Evolutionary conservation across 176 grass and related monocot species (phyloP).

Genomic region (Carex pumila): DNA sequence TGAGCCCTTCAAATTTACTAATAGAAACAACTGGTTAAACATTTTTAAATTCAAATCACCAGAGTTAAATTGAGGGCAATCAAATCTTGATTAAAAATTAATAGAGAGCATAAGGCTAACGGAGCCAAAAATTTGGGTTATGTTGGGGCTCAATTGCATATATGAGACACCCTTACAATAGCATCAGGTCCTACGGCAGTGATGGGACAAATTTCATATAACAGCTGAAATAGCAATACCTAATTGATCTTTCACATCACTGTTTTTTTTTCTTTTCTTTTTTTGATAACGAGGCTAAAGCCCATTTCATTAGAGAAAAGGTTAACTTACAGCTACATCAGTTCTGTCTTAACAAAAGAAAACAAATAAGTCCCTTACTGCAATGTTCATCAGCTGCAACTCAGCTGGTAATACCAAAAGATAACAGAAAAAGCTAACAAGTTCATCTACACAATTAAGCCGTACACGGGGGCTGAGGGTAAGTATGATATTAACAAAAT

Average conservation of each 20-base stretch:
- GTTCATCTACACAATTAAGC: too few relatives aligned
- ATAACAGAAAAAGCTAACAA: too few relatives aligned
- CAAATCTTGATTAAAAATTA: neutral
- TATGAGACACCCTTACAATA: neutral
- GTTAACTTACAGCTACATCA: too few relatives aligned
- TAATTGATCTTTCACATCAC: neutral
- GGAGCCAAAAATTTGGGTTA: neutral
- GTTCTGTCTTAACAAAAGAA: too few relatives aligned
- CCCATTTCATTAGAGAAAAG: too few relatives aligned
- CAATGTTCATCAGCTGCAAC: too few relatives aligned
- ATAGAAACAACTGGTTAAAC: neutral
- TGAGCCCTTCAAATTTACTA: slow-evolving; percentile 5
- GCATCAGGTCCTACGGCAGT: neutral
- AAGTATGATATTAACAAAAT: too few relatives aligned
- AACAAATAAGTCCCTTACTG: too few relatives aligned
- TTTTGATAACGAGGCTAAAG: too few relatives aligned
- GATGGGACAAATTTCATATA: neutral
- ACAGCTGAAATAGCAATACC: neutral
- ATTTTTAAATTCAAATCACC: neutral
- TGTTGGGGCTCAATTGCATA: neutral
- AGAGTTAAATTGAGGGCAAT: neutral
- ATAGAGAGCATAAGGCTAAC: neutral
- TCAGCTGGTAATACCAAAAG: too few relatives aligned
- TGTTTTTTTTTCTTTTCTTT: too few relatives aligned
- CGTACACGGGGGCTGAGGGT: too few relatives aligned